Evolutionary conservation across 2,329 filamentous ascomycete species (phyloP).

Genomic region (Cytospora mali): DNA sequence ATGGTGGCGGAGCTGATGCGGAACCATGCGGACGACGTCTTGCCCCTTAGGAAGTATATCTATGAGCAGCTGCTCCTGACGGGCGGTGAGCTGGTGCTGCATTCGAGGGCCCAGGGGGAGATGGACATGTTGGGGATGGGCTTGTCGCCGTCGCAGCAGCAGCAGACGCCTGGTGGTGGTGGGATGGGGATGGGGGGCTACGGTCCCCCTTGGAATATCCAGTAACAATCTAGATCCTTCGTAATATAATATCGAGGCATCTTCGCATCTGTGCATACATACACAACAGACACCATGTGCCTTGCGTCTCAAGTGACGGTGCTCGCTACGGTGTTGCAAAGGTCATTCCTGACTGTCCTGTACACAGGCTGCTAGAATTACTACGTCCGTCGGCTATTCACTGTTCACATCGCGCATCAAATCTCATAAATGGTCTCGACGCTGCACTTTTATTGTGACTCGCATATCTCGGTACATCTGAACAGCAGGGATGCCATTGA

Average conservation of each 20-base stretch:
- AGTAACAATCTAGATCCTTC: background rate
- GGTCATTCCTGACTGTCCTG: background rate
- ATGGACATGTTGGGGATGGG: background rate
- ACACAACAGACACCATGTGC: too few species aligned
- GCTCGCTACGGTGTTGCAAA: too few species aligned
- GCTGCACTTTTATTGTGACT: constrained; percentile 14
- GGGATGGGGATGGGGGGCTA: background rate
- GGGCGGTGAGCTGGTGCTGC: constrained; percentile 49
- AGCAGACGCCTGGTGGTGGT: background rate
- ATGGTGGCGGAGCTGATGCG: constrained; percentile 58
- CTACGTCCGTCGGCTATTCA: background rate
- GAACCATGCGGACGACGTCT: constrained; percentile 45
- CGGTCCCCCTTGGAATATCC: background rate
- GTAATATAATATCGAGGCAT: too few species aligned
- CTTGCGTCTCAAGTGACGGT: too few species aligned
- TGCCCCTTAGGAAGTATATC: constrained; percentile 41
- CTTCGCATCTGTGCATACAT: background rate
- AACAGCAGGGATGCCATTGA: constrained; percentile 6
- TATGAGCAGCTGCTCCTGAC: constrained; percentile 53
- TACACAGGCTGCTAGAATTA: background rate
- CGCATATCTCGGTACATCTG: constrained; percentile 6
- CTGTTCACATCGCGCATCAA: background rate
- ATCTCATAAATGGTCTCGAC: constrained; percentile 9
- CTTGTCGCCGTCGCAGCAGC: background rate
- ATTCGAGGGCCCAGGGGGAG: constrained; percentile 30